Evolutionary conservation across 495 filamentous ascomycete species (phyloP).

Genomic region (Xylaria intraflava): DNA sequence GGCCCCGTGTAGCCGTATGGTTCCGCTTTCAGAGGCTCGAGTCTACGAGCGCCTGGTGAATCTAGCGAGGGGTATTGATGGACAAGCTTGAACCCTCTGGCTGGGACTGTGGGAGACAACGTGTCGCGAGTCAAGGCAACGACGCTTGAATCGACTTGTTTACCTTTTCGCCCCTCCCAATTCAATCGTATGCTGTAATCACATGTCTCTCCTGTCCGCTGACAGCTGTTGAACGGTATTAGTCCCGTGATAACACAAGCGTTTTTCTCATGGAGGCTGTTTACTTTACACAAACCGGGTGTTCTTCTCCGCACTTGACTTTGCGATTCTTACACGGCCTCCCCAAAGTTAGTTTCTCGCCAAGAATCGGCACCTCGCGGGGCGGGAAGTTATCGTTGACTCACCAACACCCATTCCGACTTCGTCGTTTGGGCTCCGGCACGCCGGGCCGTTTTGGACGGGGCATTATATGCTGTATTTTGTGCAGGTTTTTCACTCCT

Average conservation of each 20-base stretch:
- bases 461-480: conserved; percentile 49
- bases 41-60: conserved; percentile 30
- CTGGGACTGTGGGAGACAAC: conserved; percentile 35
- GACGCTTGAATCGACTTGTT: conserved; percentile 32
- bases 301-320: conserved; percentile 83
- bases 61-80: conserved; percentile 35
- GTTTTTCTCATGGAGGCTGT: neutral
- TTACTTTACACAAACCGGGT: conserved; percentile 64
- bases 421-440: conserved; percentile 63
- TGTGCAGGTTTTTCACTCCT: neutral
- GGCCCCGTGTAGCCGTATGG: conserved; percentile 14
- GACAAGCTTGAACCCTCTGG: conserved; percentile 38
- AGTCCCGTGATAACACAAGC: conserved; percentile 4
- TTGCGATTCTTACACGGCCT: conserved; percentile 84
- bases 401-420: conserved; percentile 82
- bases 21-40: conserved; percentile 24
- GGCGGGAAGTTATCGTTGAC: conserved; percentile 20
- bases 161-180: conserved; percentile 66
- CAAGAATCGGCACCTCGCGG: neutral
- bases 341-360: conserved; percentile 3
- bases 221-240: conserved; percentile 42
- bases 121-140: conserved; percentile 32
- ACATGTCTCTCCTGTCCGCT: conserved; percentile 67
- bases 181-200: conserved; percentile 83
- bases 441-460: conserved; percentile 60